Percentiles rank a stretch among this genome's conserved stretches.
These are phyloP conservation scores for Hypoxylon perforatum DNA, from an alignment of 495 filamentous ascomycete species.

Conservation along the genomic window DNA sequence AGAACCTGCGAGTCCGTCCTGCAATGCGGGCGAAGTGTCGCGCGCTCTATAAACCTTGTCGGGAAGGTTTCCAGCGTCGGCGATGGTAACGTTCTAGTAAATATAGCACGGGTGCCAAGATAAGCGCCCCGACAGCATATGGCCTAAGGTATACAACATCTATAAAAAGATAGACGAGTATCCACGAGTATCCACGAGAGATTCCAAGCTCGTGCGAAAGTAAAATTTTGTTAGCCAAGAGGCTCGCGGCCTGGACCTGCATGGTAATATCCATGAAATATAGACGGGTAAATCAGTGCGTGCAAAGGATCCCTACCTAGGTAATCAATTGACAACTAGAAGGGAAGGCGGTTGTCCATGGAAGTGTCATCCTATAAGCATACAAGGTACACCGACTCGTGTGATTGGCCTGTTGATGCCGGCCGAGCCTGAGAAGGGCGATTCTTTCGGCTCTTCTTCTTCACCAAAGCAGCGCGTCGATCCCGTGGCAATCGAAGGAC, in stretches of 20 bases:
- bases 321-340: conserved; percentile 32
- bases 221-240: conserved; percentile 20
- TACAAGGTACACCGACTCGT: conserved; percentile 12
- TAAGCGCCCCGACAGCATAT: conserved; percentile 1
- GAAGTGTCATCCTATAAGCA: conserved; percentile 24
- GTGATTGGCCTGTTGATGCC: conserved; percentile 26
- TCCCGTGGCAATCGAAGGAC: conserved; percentile 2
- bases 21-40: conserved; percentile 11
- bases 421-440: conserved; percentile 12
- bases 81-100: conserved; percentile 18
- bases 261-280: conserved; percentile 37
- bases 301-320: conserved; percentile 10
- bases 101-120: conserved; percentile 30
- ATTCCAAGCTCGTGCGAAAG: conserved; percentile 7
- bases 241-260: conserved; percentile 22
- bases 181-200: conserved; percentile 13
- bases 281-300: conserved; percentile 37
- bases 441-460: conserved; percentile 37
- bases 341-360: conserved; percentile 32
- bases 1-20: not conserved
- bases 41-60: conserved; percentile 14
- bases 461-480: conserved; percentile 7
- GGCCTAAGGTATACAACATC: conserved; percentile 4
- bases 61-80: conserved; percentile 15
- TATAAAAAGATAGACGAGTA: conserved; percentile 28